phyloP scores from a whole-genome alignment of 768 basidiomycete species.

The Mycena metata region DNA sequence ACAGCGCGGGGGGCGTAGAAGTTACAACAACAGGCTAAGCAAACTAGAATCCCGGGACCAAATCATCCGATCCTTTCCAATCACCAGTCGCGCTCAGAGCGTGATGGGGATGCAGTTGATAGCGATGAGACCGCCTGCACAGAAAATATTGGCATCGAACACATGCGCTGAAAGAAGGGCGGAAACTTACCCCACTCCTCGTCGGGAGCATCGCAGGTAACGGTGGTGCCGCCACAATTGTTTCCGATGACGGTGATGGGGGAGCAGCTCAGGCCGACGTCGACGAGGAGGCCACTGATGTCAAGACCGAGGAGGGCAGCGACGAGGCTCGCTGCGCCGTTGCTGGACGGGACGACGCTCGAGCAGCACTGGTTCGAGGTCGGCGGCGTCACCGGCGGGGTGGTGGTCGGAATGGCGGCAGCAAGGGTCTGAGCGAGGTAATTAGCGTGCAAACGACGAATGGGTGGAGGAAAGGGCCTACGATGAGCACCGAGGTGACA shows the following conservation, averaged over 20 bases:
- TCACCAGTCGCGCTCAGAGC: not conserved
- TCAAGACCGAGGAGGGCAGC: not conserved
- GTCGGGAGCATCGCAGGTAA: conserved; percentile 9
- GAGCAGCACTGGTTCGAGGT: conserved; percentile 8
- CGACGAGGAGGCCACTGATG: not conserved
- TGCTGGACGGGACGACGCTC: conserved; percentile 3
- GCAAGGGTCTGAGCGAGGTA: not conserved
- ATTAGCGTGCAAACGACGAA: not conserved
- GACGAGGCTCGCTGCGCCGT: not conserved
- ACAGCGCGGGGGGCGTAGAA: too few species aligned
- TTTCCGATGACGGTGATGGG: conserved; percentile 19
- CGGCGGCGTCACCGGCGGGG: not conserved
- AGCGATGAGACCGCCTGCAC: conserved; percentile 5
- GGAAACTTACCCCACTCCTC: not conserved
- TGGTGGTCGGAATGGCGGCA: not conserved
- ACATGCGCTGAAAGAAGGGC: not conserved
- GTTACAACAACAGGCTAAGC: too few species aligned
- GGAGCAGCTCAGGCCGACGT: conserved; percentile 16
- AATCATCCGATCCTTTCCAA: not conserved
- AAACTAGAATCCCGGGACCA: not conserved
- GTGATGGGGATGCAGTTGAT: conserved; percentile 23
- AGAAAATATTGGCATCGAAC: not conserved
- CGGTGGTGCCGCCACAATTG: conserved; percentile 15
- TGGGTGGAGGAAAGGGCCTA: not conserved
- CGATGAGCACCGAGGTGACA: conserved; percentile 21